phyloP scores from a whole-genome alignment of 371 early-diverging fungal genomes.

The Rhizopus arrhizus region DNA sequence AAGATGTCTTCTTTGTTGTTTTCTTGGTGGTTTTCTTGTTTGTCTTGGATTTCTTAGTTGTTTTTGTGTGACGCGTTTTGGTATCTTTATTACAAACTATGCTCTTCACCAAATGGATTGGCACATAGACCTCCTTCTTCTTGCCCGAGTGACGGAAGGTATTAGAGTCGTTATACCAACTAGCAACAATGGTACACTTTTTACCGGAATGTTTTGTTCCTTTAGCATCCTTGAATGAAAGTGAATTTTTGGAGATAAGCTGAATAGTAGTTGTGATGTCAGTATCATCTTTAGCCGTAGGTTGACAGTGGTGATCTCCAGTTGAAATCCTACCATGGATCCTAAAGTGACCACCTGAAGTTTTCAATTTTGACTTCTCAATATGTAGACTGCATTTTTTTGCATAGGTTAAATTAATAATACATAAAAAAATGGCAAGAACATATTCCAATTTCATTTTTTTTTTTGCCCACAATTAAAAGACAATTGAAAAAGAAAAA shows the following conservation, averaged over 20 bases:
- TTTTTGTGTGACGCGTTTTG: neutral
- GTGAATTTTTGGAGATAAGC: conserved; percentile 6
- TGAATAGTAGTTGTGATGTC: conserved; percentile 16
- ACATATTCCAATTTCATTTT: conserved; percentile 14
- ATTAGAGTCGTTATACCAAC: conserved; percentile 21
- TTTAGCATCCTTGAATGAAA: conserved; percentile 10
- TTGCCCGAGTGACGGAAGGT: neutral
- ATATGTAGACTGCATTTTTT: conserved; percentile 12
- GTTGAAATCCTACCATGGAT: conserved; percentile 18
- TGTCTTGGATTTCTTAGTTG: conserved; percentile 13
- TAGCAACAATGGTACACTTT: conserved; percentile 16
- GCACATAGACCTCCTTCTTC: conserved; percentile 21
- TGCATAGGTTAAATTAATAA: conserved; percentile 9
- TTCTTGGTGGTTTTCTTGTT: conserved; percentile 19
- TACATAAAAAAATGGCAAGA: conserved; percentile 13
- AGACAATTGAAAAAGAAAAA: neutral
- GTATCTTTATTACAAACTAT: conserved; percentile 20
- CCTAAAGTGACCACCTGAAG: conserved; percentile 17
- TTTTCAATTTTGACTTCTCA: conserved; percentile 19
- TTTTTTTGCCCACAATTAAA: neutral
- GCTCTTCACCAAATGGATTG: conserved; percentile 3
- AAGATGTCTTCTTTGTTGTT: conserved; percentile 16
- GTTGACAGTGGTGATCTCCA: conserved; percentile 13
- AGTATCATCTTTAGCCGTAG: neutral
- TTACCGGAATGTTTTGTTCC: conserved; percentile 16